Percentiles rank a stretch among this genome's conserved stretches.
Conservation (phyloP, 2,329 filamentous ascomycete species). For the Ophiostoma fasciatum region DNA sequence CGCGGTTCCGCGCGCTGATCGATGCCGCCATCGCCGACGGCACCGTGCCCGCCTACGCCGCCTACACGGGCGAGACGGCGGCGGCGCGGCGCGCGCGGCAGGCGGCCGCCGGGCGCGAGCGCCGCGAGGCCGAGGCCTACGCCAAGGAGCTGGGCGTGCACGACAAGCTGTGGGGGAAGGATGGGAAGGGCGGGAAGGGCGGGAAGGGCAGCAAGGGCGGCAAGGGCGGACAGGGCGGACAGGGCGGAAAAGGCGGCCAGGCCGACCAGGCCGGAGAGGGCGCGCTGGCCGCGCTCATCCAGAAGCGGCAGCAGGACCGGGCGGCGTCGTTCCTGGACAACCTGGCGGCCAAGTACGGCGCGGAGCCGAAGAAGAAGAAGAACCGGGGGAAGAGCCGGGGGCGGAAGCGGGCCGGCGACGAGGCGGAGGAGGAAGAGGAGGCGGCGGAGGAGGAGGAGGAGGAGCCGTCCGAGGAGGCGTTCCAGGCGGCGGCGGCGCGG, state of each 20-base stretch:
- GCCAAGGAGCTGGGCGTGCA: constrained; percentile 62
- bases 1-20: constrained; percentile 67
- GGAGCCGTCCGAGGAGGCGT: constrained; percentile 45
- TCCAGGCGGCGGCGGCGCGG: constrained; percentile 39
- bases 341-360: constrained; percentile 62
- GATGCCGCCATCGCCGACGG: constrained; percentile 60
- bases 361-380: constrained; percentile 30
- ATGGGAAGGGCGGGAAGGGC: constrained; percentile 22
- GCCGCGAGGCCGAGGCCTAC: constrained; percentile 56
- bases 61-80: constrained; percentile 62
- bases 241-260: constrained; percentile 18
- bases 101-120: constrained; percentile 51
- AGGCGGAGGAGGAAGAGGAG: constrained; percentile 42
- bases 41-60: constrained; percentile 49
- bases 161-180: constrained; percentile 49
- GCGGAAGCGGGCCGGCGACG: constrained; percentile 20
- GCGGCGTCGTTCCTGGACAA: constrained; percentile 50
- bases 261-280: constrained; percentile 8
- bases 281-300: constrained; percentile 51
- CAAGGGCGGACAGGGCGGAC: not conserved
- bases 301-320: constrained; percentile 51
- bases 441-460: constrained; percentile 35
- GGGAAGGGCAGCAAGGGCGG: not conserved
- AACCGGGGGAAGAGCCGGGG: constrained; percentile 32
- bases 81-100: constrained; percentile 43